Base-by-base conservation (phyloP, 2,329 filamentous ascomycete genomes). In the Dactylonectria estremocensis region DNA sequence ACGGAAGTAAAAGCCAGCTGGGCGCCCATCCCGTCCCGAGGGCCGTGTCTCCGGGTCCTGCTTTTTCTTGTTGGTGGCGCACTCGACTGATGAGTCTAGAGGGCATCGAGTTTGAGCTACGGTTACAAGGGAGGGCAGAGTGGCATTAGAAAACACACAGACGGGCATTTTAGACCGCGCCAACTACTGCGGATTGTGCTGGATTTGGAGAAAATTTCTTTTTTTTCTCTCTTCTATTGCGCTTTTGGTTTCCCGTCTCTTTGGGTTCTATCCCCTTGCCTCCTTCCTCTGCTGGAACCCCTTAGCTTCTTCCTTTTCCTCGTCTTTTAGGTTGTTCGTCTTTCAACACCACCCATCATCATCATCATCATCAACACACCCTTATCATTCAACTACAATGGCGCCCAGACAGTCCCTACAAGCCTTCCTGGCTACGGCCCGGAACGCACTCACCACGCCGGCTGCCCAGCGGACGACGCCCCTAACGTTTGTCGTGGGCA, bases 401-500 rank as follows among this genome's bases (percentile, higher is more conserved):
- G 49, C 80, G 14, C 69, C 76, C 1, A 55, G 63, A 48, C 50
- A 58, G 35, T 57, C 63, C n/a, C 55, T 66, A 35, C 57, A 46
- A 37, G 46, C 82, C 18, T 91, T 91, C 72, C 80, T 91, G 5
- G 79, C 83, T 5, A 80, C 81, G 1, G 88, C 89, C 20, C 84
- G 83, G 61, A 79, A 79, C 11, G 83, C 85, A 2, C 76, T 91
- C 28, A 74, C 80, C 2, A 79, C 82, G 5, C 82, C 86, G 2
- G 78, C 83, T 1, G 74, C 82, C 5, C 83, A 86, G 68, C 80
- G 85, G 14, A 72, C 80, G 1, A 78, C 75, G 4, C 88, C 88
- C 2, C 72, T 92, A 61, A 89, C 86, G 2, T 87, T 92, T 74
- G 89, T 92, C 4, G 84, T 92, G 9, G 90, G 90, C 48, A 92